Base-by-base conservation (phyloP, 345 rosid species). In the Eucalyptus regnans region DNA sequence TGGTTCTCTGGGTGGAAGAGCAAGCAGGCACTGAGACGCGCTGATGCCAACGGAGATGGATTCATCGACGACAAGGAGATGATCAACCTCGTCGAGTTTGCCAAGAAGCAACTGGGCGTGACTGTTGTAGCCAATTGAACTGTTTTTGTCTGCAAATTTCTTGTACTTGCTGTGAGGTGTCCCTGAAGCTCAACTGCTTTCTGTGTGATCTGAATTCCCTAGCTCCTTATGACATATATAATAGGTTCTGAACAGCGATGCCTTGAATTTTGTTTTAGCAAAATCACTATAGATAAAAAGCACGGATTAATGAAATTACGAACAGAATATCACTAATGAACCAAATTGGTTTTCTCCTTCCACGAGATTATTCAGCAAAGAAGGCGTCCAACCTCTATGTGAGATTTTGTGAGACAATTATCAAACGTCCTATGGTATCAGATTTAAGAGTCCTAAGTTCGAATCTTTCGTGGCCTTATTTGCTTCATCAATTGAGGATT, bases 41-140 rank as follows among this genome's bases (percentile, higher is more conserved):
- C 89, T 1, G 93, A 91, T 50, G 66, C 85, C 23, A 29, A 91
- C 46, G 60, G 86, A 37, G 86, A 88, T 41, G 91, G 93, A 43
- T 89, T 84, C 56, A 60, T 92, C 41, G 90, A 91, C 29, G 91
- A 89, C 2, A 18, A 22, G 4, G 93, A 91, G 86, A 60, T 84
- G 27, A 49, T 50, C 52, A 88, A 71, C 37, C 88, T 92, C n/a
- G 54, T 87, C 27, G 89, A 88, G n/a, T 90, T 88, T 41, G 93
- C 92, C 7, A 54, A 88, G 79, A 90, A 88, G 50, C 86, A 83
- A 27, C 50, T 88, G 86, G 68, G 89, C n/a, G 18, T 71, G 37
- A 90, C 88, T 8, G 37, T 71, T 20, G 87, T 86, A 14, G 66
- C 64, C 44, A 68, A 6, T 20, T 90, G 64, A 88, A 58, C 43